Evolutionary conservation across 306 rosid genomes (phyloP).

Genomic region (Cicer chorassanicum): DNA sequence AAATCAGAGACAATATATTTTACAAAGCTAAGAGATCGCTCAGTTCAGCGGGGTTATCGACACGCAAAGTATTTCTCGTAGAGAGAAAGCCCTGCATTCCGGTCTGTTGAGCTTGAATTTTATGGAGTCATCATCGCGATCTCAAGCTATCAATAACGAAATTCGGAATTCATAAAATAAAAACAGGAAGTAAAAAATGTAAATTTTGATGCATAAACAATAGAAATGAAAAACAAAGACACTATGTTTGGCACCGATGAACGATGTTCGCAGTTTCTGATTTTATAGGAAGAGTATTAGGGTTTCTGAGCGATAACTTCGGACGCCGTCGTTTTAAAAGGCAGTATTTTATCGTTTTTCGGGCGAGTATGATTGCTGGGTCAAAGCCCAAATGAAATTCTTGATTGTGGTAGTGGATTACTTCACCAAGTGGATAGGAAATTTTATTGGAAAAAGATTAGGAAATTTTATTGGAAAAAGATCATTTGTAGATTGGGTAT

Average conservation of each 20-base stretch:
- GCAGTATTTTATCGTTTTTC: neutral
- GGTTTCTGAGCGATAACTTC: conserved; percentile 30
- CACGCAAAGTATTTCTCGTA: conserved; percentile 61
- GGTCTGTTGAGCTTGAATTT: conserved; percentile 99
- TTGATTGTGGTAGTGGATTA: neutral
- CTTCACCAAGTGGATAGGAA: neutral
- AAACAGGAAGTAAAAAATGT: accelerated
- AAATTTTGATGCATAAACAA: too few relatives aligned
- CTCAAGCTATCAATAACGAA: accelerated
- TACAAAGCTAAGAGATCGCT: conserved; percentile 53
- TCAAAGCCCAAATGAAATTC: too few relatives aligned
- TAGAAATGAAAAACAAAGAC: accelerated
- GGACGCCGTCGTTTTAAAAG: neutral
- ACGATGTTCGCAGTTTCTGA: neutral
- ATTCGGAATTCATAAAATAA: too few relatives aligned
- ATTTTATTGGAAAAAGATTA: neutral
- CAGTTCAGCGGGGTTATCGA: conserved; percentile 93
- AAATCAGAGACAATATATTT: neutral
- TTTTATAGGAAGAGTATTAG: conserved; percentile 47
- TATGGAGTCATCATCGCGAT: conserved; percentile 61
- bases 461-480: neutral
- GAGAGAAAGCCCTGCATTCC: conserved; percentile 75
- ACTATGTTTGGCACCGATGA: accelerated
- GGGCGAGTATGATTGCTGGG: too few relatives aligned
- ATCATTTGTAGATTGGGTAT: neutral